phyloP scores from a whole-genome alignment of 768 basidiomycete genomes.

The Dictyophora rubrovolvata region DNA sequence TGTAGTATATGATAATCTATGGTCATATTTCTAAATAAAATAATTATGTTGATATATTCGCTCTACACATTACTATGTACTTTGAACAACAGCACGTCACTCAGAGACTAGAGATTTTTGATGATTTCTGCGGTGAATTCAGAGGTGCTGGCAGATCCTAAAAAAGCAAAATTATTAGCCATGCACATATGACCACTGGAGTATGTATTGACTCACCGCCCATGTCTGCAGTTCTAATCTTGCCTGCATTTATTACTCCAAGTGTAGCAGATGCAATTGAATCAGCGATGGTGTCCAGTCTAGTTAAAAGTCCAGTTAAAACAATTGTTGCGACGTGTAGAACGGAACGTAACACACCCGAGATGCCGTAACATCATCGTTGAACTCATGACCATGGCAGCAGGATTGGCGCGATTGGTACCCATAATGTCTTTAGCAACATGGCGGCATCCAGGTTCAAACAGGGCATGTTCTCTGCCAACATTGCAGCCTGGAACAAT shows the following conservation, averaged over 20 bases:
- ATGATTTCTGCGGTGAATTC: constrained; percentile 94
- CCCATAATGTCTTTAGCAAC: constrained; percentile 95
- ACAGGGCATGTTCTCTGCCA: constrained; percentile 92
- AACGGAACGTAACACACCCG: constrained; percentile 48
- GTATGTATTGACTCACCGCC: constrained; percentile 50
- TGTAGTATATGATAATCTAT: no score
- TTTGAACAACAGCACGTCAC: no score
- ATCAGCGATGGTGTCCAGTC: constrained; percentile 89
- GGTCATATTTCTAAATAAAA: no score
- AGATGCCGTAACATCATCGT: constrained; percentile 98
- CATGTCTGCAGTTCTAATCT: constrained; percentile 91
- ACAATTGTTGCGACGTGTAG: constrained; percentile 14
- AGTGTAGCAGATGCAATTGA: constrained; percentile 87
- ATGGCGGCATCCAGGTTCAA: constrained; percentile 97
- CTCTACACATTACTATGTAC: no score
- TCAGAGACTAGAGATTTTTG: constrained; percentile 40
- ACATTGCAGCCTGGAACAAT: constrained; percentile 98
- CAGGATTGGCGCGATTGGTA: constrained; percentile 91
- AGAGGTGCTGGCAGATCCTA: constrained; percentile 82
- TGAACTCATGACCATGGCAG: constrained; percentile 93
- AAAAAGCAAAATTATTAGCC: constrained; percentile 2
- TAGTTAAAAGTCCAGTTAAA: constrained; percentile 33
- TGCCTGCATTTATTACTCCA: constrained; percentile 80
- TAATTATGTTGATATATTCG: no score
- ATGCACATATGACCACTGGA: constrained; percentile 6